Conservation (phyloP, 2,329 filamentous ascomycete genomes). For the Hypoxylon sp. region DNA sequence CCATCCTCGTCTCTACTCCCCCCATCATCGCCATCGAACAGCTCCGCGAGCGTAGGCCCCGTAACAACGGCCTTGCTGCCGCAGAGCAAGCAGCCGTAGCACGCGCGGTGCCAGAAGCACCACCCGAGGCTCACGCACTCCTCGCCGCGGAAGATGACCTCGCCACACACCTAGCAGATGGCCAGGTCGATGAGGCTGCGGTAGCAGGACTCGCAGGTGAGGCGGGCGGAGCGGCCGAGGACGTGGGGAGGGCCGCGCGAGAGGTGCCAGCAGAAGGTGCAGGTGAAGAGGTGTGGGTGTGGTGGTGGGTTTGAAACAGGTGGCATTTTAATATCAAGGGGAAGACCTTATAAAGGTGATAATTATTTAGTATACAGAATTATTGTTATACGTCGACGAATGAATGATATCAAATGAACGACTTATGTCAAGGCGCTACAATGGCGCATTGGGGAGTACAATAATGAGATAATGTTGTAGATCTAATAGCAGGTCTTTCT, state of each 20-base stretch:
- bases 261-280: conserved; percentile 69
- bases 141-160: conserved; percentile 66
- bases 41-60: conserved; percentile 55
- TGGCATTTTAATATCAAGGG: conserved; percentile 8
- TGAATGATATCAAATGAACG: conserved; percentile 5
- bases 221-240: conserved; percentile 63
- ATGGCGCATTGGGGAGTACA: background rate
- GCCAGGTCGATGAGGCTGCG: conserved; percentile 65
- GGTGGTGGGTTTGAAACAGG: conserved; percentile 11
- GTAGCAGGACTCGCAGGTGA: conserved; percentile 66
- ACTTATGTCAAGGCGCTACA: background rate
- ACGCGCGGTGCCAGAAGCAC: conserved; percentile 72
- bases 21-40: conserved; percentile 52
- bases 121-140: conserved; percentile 72
- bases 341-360: conserved; percentile 8
- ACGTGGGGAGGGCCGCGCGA: conserved; percentile 57
- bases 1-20: conserved; percentile 15
- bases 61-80: conserved; percentile 59
- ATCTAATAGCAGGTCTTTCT: background rate
- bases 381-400: background rate
- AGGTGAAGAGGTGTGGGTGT: conserved; percentile 61
- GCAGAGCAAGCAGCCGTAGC: conserved; percentile 70
- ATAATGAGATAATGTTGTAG: background rate
- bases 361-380: background rate
- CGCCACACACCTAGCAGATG: conserved; percentile 71